phyloP scores from a whole-genome alignment of 169 alveolate genomes.

The Cryptosporidium muris region DNA sequence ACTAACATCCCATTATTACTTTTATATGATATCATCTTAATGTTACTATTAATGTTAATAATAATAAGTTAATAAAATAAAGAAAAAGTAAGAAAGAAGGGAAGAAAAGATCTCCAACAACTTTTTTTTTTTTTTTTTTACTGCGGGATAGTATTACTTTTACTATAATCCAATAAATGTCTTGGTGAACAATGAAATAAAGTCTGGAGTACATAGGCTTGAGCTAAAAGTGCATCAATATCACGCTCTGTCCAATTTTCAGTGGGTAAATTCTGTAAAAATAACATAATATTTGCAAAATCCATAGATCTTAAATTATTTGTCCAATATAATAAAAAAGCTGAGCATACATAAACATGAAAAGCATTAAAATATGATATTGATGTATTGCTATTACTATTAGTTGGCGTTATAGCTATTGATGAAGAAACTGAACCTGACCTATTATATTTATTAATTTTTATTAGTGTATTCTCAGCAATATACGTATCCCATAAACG shows the following conservation, averaged over 20 bases:
- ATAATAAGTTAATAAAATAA: too few relatives aligned
- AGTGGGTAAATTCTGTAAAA: conserved; percentile 89
- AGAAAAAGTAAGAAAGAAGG: too few relatives aligned
- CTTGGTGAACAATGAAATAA: conserved; percentile 79
- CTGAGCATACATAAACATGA: conserved; percentile 89
- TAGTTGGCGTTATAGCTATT: not conserved
- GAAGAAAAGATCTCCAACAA: not conserved
- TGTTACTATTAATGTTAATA: too few relatives aligned
- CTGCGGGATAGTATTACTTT: not conserved
- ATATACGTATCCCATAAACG: conserved; percentile 91
- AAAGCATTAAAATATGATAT: conserved; percentile 74
- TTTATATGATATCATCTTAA: not conserved
- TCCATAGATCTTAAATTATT: conserved; percentile 85
- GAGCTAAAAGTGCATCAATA: conserved; percentile 88
- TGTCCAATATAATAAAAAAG: conserved; percentile 87
- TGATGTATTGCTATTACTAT: conserved; percentile 3
- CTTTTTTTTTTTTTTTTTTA: conserved; percentile 4
- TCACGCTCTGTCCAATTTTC: conserved; percentile 86
- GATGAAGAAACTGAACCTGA: conserved; percentile 59
- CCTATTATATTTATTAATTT: conserved; percentile 36
- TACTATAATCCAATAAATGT: conserved; percentile 71
- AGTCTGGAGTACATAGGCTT: conserved; percentile 81
- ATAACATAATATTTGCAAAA: conserved; percentile 84
- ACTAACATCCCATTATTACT: not conserved
- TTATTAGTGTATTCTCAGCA: conserved; percentile 78